phyloP scores from a whole-genome alignment of 2,329 filamentous ascomycete species.

The Pestalotiopsis fici region DNA sequence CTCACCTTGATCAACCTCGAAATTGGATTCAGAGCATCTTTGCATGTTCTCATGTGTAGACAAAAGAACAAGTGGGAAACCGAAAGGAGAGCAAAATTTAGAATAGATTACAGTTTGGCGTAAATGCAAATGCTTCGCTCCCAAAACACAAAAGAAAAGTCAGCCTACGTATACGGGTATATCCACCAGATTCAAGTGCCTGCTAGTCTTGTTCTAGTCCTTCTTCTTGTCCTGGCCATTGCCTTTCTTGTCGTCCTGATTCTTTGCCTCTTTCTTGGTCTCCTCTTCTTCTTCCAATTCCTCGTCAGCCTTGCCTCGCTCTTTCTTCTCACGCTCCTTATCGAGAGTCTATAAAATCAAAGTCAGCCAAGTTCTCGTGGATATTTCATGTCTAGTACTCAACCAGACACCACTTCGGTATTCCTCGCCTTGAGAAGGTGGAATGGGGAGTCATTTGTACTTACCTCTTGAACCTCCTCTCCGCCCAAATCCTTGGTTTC shows the following conservation, averaged over 20 bases:
- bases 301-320: constrained; percentile 37
- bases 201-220: not conserved
- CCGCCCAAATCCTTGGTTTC: constrained; percentile 72
- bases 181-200: not conserved
- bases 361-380: not conserved
- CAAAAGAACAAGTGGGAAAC: not conserved
- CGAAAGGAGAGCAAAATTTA: not conserved
- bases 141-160: not conserved
- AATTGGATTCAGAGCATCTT: not conserved
- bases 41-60: not conserved
- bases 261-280: constrained; percentile 32
- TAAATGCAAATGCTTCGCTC: not conserved
- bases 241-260: constrained; percentile 24
- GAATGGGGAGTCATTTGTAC: not conserved
- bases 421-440: not conserved
- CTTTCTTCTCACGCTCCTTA: constrained; percentile 46
- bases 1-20: not conserved
- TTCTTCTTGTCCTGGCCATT: not conserved
- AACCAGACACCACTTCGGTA: not conserved
- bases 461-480: constrained; percentile 60
- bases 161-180: constrained; percentile 10
- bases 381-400: not conserved
- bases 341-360: constrained; percentile 36
- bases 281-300: constrained; percentile 38
- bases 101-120: not conserved